Evolutionary conservation across 2,329 filamentous ascomycete genomes (phyloP), one percentile per base, ranked within the genome.

Genomic region (Epichloe bromicola): DNA sequence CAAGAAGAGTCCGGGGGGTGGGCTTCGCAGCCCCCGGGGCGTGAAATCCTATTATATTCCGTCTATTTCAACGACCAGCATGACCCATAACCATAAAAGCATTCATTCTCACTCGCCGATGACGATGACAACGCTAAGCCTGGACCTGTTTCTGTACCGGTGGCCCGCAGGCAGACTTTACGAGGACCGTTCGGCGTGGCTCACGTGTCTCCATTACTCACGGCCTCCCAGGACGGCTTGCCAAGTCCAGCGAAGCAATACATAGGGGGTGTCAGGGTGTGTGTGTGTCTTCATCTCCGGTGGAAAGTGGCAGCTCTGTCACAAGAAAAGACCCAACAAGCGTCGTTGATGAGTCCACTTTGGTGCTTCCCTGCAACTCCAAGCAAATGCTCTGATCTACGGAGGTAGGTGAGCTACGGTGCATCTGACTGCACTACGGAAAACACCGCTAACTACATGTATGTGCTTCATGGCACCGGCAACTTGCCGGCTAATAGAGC

Each of bases 1-100:
- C 10, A 19, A 36, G 46, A 36, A 45, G 51, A 53, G 51, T 49
- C 51, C 51, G 53, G 53, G 53, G 53, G 53, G 49, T 53, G 51
- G 53, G 42, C 51, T 53, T 47, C 34, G 34, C 6, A 48, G 45
- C 34, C 36, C 43, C 44, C 36, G 45, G 44, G 48, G 48, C 36
- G 48, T 50, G 51, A 49, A 51, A 44, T 46, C 17, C 39, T 53
- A 50, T 53, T 53, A 53, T 53, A 54, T 45, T 42, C 41, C 33
- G 34, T 19, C 41, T 15, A 46, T 40, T 37, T 39, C 46, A 39
- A 26, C 41, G 38, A 19, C 8, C 50, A 19, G 26, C 17, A 19
- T 7, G 11, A n/a, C 30, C 42, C 42, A 44, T 44, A 26, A 8
- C 26, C 26, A 26, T 26, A 2, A 26, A 26, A 26, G 26, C 2